Evolutionary conservation across 2,329 filamentous ascomycete species (phyloP), one percentile per base, ranked within the genome.

Genomic region (Exutisphaerella laricina): DNA sequence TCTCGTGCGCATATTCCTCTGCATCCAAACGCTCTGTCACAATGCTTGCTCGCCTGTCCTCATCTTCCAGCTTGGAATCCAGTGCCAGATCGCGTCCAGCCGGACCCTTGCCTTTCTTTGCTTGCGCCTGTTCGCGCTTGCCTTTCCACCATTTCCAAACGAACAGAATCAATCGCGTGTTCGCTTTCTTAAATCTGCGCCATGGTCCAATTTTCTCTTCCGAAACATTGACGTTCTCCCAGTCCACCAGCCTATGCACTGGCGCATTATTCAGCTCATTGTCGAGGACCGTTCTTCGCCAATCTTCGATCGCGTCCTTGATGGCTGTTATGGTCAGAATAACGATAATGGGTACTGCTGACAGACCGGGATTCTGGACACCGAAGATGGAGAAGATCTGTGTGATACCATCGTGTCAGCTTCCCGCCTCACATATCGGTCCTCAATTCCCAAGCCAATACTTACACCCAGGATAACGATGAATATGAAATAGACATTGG

Each of bases 401-500:
- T 30, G 12, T 41, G 20, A 38, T 41, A 44, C 57, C 46, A 52
- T 45, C 46, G 31, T 13, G 13, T 33, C 41, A 17, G 26, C n/a
- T n/a, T n/a, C n/a, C n/a, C n/a, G n/a, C n/a, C n/a, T n/a, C 40
- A 8, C 39, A 7, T 20, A n/a, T 28, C 14, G 29, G 31, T 21
- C 21, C 18, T n/a, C n/a, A 12, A 41, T 31, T 12, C 10, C 32
- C 40, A 36, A 34, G 37, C 25, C 10, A 13, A 26, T 43, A 77
- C 89, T 75, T 82, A 97, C 92, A 60, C 84, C 82, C 47, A 98
- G 77, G 61, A 98, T 94, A 63, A 96, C 89, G 58, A 90, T 78
- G 69, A 97, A 96, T 56, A 97, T 74, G 76, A 98, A 98, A 70
- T 97, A 98, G 41, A 97, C 84, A 66, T 98, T 98, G 61, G 92